Base-by-base conservation (phyloP, 1,284 basidiomycete species). In the Cystobasidium pallidum region DNA sequence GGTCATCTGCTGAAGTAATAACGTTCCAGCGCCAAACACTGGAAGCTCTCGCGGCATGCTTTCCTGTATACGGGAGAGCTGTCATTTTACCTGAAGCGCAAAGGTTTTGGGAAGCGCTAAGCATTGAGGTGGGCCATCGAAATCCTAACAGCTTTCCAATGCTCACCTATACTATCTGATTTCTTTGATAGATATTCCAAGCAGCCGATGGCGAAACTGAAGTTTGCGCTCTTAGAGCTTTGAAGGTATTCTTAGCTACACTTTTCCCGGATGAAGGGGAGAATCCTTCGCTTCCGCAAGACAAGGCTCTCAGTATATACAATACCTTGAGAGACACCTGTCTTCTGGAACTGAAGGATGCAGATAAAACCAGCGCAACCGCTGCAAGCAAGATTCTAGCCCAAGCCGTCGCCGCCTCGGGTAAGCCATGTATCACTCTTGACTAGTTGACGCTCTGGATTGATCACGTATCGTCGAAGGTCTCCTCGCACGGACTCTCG, bases 121-220 rank as follows among this genome's bases (percentile, higher is more conserved):
- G 91, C 79, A 85, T 95, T 21, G 94, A 96, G 85, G 92, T 91
- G n/a, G n/a, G n/a, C n/a, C n/a, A n/a, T n/a, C n/a, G n/a, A n/a
- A n/a, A n/a, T n/a, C n/a, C n/a, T n/a, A n/a, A n/a, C n/a, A n/a
- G n/a, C n/a, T n/a, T n/a, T n/a, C n/a, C n/a, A n/a, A n/a, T n/a
- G n/a, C n/a, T n/a, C n/a, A n/a, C n/a, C n/a, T n/a, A n/a, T n/a
- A n/a, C n/a, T n/a, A n/a, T n/a, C n/a, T n/a, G n/a, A n/a, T n/a
- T n/a, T n/a, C 26, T 19, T 6, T 21, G 2, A 11, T 75, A 95
- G 92, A 90, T 96, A 34, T 91, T 95, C 80, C 92, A 95, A 84
- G 91, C 94, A 0, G 89, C 88, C 3, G 92, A 96, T 79, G 72
- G 82, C 6, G 81, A 85, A 21, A 90, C 90, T 10, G 90, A 94